These are phyloP conservation scores for Backusella circina DNA, from an alignment of 192 early-diverging fungal genomes.

Conservation along the genomic window DNA sequence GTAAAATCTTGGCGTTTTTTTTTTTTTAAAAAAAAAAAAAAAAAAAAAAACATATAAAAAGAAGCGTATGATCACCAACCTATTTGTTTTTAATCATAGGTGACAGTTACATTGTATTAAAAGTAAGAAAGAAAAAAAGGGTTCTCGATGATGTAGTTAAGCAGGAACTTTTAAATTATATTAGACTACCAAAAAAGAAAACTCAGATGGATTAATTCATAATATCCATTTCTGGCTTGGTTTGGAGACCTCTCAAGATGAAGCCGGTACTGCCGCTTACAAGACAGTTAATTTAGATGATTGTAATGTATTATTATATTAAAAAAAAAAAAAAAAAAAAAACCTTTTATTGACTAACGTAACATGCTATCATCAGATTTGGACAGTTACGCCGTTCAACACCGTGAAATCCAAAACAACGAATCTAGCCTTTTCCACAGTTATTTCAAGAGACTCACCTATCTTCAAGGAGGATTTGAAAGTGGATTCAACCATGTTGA, in stretches of 20 bases:
- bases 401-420: conserved; percentile 72
- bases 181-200: conserved; percentile 59
- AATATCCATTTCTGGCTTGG: conserved; percentile 88
- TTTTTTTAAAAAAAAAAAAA: no score
- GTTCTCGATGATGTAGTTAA: neutral
- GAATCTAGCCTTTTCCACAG: conserved; percentile 66
- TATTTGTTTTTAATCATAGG: conserved; percentile 26
- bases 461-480: conserved; percentile 63
- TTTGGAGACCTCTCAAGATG: conserved; percentile 68
- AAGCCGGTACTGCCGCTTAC: conserved; percentile 83
- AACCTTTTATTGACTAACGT: neutral
- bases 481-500: conserved; percentile 73
- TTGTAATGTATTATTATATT: conserved; percentile 37
- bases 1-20: neutral
- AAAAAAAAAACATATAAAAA: no score
- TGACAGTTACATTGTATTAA: conserved; percentile 75
- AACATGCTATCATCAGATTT: conserved; percentile 38
- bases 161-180: neutral
- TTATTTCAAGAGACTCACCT: conserved; percentile 59
- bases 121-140: conserved; percentile 40
- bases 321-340: neutral
- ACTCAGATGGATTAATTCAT: conserved; percentile 60
- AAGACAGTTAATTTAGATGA: conserved; percentile 79
- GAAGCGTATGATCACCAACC: no score
- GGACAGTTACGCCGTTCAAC: conserved; percentile 62